These are phyloP conservation scores for Metarhizium humberi DNA, from an alignment of 2,329 filamentous ascomycete genomes.

Conservation along the genomic window DNA sequence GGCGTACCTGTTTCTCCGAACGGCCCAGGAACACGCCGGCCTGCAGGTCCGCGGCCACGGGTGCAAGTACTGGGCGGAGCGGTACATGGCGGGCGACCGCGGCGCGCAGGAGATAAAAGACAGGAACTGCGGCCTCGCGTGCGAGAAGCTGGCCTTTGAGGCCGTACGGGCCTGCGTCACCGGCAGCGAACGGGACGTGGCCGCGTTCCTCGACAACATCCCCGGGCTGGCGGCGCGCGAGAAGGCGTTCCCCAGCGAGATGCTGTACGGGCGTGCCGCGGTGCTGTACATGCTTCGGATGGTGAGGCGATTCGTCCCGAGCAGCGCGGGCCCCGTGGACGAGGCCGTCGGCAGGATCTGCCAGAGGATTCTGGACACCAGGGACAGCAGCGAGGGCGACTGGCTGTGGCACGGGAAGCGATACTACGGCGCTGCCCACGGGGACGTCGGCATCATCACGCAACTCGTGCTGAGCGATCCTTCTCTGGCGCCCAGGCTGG, in stretches of 20 bases:
- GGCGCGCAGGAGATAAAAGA: constrained; percentile 26
- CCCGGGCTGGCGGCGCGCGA: constrained; percentile 18
- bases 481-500: constrained; percentile 41
- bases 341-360: constrained; percentile 47
- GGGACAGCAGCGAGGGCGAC: constrained; percentile 26
- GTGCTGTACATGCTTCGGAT: constrained; percentile 59
- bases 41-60: constrained; percentile 32
- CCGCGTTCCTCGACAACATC: constrained; percentile 30
- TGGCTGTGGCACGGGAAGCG: constrained; percentile 57
- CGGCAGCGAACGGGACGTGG: constrained; percentile 26
- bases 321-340: constrained; percentile 38
- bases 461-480: constrained; percentile 54
- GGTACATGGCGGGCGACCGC: constrained; percentile 34
- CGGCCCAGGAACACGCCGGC: constrained; percentile 34
- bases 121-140: constrained; percentile 37
- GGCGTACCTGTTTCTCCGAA: constrained; percentile 44
- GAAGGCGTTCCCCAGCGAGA: constrained; percentile 45
- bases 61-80: constrained; percentile 34
- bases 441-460: constrained; percentile 60
- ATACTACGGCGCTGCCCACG: constrained; percentile 60
- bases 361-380: constrained; percentile 46
- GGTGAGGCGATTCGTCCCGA: constrained; percentile 46
- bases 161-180: constrained; percentile 35
- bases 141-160: constrained; percentile 37
- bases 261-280: constrained; percentile 58